phyloP scores from a whole-genome alignment of 164 flowering plant genomes.

The Berberis vulgaris region DNA sequence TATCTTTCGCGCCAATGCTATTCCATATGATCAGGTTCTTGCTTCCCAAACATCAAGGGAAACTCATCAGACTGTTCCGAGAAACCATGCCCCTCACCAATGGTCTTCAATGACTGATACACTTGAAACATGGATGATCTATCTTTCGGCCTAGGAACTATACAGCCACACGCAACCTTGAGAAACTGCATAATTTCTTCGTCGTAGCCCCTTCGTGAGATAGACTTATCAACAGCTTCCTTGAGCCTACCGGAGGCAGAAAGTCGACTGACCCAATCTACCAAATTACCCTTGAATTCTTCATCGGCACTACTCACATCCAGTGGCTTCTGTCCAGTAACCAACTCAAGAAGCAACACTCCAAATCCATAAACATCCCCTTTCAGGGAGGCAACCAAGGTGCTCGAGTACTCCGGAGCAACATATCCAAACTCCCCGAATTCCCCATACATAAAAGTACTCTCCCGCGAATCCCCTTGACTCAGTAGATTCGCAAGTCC shows the following conservation, averaged over 20 bases:
- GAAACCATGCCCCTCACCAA: conserved; percentile 34
- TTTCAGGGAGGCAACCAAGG: conserved; percentile 48
- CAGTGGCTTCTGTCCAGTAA: conserved; percentile 55
- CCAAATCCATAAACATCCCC: conserved; percentile 74
- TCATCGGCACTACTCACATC: conserved; percentile 33
- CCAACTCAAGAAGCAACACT: conserved; percentile 56
- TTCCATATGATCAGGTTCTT: conserved; percentile 22
- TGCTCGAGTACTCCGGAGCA: conserved; percentile 58
- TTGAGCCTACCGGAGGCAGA: conserved; percentile 25
- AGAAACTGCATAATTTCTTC: conserved; percentile 46
- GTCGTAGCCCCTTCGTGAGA: conserved; percentile 45
- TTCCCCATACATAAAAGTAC: conserved; percentile 33
- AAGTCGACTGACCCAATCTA: conserved; percentile 49
- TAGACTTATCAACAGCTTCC: conserved; percentile 40
- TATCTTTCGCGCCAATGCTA: conserved; percentile 8
- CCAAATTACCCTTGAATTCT: conserved; percentile 51
- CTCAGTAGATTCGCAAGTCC: conserved; percentile 44
- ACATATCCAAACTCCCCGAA: conserved; percentile 64
- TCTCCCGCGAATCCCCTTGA: conserved; percentile 29
- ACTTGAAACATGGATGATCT: conserved; percentile 51
- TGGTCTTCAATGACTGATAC: conserved; percentile 39
- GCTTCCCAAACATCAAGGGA: conserved; percentile 35
- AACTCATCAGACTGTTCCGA: conserved; percentile 52
- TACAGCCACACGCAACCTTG: conserved; percentile 45
- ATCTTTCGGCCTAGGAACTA: conserved; percentile 55